Percentiles rank a stretch among this genome's conserved stretches.
These are phyloP conservation scores for Umbellularia californica DNA, from an alignment of 164 flowering plant genomes.

Conservation along the genomic window DNA sequence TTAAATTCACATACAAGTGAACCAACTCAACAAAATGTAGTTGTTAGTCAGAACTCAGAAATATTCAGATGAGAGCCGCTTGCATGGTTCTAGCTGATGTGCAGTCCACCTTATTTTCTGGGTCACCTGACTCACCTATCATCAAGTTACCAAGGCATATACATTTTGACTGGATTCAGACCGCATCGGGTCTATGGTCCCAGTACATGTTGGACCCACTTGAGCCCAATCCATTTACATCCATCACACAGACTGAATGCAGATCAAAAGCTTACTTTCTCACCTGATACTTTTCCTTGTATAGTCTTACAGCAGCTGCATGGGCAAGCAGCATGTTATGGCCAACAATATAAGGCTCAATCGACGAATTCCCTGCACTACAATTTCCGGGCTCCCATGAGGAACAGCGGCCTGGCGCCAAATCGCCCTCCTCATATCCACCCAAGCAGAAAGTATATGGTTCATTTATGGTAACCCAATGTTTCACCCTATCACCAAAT, in stretches of 20 bases:
- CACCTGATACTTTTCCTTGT: constrained; percentile 40
- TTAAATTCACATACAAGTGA: too few species aligned
- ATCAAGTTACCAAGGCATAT: too few species aligned
- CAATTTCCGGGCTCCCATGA: constrained; percentile 11
- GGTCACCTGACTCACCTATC: too few species aligned
- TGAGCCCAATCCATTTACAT: too few species aligned
- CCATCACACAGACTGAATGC: neutral
- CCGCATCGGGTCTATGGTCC: too few species aligned
- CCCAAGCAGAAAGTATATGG: constrained; percentile 14
- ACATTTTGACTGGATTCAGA: too few species aligned
- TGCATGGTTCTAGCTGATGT: neutral
- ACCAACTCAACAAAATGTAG: neutral
- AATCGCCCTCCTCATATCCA: constrained; percentile 11
- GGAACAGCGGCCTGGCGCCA: constrained; percentile 27
- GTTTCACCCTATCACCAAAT: constrained; percentile 30
- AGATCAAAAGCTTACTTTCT: neutral
- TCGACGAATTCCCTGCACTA: constrained; percentile 36
- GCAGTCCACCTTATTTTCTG: too few species aligned
- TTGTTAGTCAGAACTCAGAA: neutral
- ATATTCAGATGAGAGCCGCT: neutral
- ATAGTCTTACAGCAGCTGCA: constrained; percentile 38
- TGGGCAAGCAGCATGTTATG: constrained; percentile 44
- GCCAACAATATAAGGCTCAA: constrained; percentile 41
- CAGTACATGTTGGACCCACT: too few species aligned
- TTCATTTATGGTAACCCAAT: constrained; percentile 29